A percentile compares a stretch with the other conserved stretches of the same genome.
These are phyloP conservation scores for Aureobasidium sp. DNA, from an alignment of 2,329 filamentous ascomycete genomes.

Conservation along the genomic window DNA sequence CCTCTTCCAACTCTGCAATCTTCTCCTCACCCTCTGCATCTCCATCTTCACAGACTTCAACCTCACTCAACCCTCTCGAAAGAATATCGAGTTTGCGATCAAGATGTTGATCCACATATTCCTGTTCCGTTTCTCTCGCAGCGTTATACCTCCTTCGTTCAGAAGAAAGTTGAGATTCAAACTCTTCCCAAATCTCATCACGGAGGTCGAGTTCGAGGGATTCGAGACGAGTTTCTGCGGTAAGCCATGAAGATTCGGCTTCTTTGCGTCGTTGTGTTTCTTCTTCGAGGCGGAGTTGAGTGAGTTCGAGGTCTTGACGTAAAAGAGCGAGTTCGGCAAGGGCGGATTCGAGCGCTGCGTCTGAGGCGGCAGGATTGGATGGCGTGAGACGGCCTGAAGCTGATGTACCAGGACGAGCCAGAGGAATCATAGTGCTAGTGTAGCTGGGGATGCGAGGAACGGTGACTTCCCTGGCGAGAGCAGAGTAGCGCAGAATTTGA, in stretches of 20 bases:
- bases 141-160: slow-evolving; percentile 87
- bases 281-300: slow-evolving; percentile 73
- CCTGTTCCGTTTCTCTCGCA: slow-evolving; percentile 78
- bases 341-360: slow-evolving; percentile 79
- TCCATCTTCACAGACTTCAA: slow-evolving; percentile 47
- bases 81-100: slow-evolving; percentile 88
- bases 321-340: slow-evolving; percentile 85
- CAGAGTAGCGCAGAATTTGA: slow-evolving; percentile 95
- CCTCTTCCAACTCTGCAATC: slow-evolving; percentile 47
- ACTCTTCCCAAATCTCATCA: slow-evolving; percentile 89
- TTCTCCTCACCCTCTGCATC: slow-evolving; percentile 31
- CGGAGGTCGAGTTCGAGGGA: slow-evolving; percentile 87
- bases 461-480: slow-evolving; percentile 91
- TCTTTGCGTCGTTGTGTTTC: slow-evolving; percentile 76
- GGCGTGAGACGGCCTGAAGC: slow-evolving; percentile 50
- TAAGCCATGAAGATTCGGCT: slow-evolving; percentile 77
- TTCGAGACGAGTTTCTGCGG: slow-evolving; percentile 69
- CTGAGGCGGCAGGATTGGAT: slow-evolving; percentile 41
- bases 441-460: slow-evolving; percentile 90
- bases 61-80: slow-evolving; percentile 58
- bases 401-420: slow-evolving; percentile 32
- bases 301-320: slow-evolving; percentile 77
- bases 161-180: slow-evolving; percentile 78
- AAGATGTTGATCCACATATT: slow-evolving; percentile 84
- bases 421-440: slow-evolving; percentile 70